phyloP scores from a whole-genome alignment of 306 rosid genomes.

The Sesbania bispinosa region DNA sequence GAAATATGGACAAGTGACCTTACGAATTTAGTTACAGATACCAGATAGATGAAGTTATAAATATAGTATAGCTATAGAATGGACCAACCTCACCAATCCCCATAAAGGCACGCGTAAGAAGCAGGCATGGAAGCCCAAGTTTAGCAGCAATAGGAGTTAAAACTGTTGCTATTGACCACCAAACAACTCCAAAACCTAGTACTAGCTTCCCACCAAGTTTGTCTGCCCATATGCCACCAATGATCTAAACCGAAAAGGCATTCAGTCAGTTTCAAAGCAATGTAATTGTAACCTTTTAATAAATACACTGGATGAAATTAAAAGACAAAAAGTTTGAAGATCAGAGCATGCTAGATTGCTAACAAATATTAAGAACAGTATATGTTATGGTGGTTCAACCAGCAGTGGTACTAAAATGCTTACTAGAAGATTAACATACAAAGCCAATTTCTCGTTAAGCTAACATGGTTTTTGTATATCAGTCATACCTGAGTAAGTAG shows the following conservation, averaged over 20 bases:
- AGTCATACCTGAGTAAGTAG: slow-evolving; percentile 87
- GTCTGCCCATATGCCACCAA: slow-evolving; percentile 99
- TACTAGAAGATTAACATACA: background rate
- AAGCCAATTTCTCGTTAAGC: slow-evolving; percentile 3
- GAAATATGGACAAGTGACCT: background rate
- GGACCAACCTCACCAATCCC: slow-evolving; percentile 91
- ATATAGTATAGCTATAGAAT: slow-evolving; percentile 23
- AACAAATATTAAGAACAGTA: background rate
- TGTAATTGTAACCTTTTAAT: background rate
- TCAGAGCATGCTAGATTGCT: slow-evolving; percentile 13
- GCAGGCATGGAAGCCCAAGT: slow-evolving; percentile 84
- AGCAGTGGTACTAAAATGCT: background rate
- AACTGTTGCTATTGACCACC: slow-evolving; percentile 95
- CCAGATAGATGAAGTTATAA: slow-evolving; percentile 6
- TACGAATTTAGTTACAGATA: background rate
- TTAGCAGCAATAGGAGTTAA: slow-evolving; percentile 91
- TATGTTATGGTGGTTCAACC: background rate
- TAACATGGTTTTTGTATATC: background rate
- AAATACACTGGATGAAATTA: background rate
- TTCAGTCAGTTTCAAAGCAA: slow-evolving; percentile 26
- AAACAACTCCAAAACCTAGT: slow-evolving; percentile 87
- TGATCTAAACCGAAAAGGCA: slow-evolving; percentile 47
- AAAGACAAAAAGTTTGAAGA: slow-evolving; percentile 4
- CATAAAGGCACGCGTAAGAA: slow-evolving; percentile 90
- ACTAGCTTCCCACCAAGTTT: slow-evolving; percentile 91